Base-by-base conservation (phyloP, 257 asterid species). In the Ilex aquifolium region DNA sequence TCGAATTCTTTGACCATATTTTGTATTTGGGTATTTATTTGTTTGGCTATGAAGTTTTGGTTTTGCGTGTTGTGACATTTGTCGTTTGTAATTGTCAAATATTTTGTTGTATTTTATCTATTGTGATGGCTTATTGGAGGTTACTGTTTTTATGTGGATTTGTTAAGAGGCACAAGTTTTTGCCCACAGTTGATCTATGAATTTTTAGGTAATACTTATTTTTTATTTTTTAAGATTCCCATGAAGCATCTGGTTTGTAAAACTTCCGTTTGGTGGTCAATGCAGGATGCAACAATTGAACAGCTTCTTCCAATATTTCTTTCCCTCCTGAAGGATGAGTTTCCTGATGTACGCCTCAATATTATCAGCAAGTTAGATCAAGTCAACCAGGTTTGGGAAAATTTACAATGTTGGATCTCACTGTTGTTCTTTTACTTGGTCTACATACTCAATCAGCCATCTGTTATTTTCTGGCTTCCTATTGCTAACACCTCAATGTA, bases 281-380 rank as follows among this genome's bases (percentile, higher is more conserved):
- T 75, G 75, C 84, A 88, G 95, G 94, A 83, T 65, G 91, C 95
- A 42, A 87, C 95, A 48, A 79, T 87, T 66, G 95, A 87, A 69
- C 95, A 87, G 63, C 95, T 87, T 77, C 90, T 87, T 44, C 95
- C 95, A 13, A 87, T 87, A 76, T 87, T 87, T 73, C 93, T 87
- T 44, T 80, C 93, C 30, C 95, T 87, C 70, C 70, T 85, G 71
- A 87, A 87, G 76, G 95, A 87, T 61, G 95, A 87, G 75, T 87
- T 84, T 68, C 95, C 95, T 16, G 95, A 87, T 73, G 95, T 87
- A 56, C 95, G 95, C 48, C 85, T 87, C 68, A 87, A 87, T 72
- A 87, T 87, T 65, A 87, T 87, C 68, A 87, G 95, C 86, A 87
- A 87, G 81, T 85, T 87, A 10, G 95, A 87, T 74, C 94, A 87